A percentile compares a stretch with the other conserved stretches of the same genome.
These are phyloP conservation scores for Clitoria ternatea DNA, from an alignment of 306 rosid species.

Conservation along the genomic window DNA sequence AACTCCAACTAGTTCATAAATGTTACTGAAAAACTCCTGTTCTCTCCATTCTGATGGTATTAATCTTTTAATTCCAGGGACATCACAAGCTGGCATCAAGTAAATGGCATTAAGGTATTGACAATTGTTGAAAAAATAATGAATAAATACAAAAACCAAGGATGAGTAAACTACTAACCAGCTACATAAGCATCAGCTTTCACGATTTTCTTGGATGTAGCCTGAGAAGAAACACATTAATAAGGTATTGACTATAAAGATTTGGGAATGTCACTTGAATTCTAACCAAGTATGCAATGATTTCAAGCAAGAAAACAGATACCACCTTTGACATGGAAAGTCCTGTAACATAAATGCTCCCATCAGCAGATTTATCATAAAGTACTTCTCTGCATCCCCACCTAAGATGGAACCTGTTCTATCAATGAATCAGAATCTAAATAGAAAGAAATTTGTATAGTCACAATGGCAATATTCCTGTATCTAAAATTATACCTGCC, in stretches of 20 bases:
- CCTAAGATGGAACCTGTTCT: conserved; percentile 93
- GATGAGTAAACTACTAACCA: conserved; percentile 51
- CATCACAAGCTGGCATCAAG: conserved; percentile 86
- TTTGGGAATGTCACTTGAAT: conserved; percentile 12
- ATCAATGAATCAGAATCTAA: conserved; percentile 28
- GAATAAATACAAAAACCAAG: conserved; percentile 4
- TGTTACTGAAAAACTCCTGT: conserved; percentile 68
- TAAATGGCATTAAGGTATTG: conserved; percentile 22
- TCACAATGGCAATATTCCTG: neutral
- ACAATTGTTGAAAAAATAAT: conserved; percentile 4
- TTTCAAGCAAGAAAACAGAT: neutral
- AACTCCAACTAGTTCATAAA: conserved; percentile 86
- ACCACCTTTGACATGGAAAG: conserved; percentile 79
- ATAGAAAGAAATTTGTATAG: conserved; percentile 17
- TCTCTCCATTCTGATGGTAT: conserved; percentile 85
- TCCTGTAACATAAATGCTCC: conserved; percentile 65
- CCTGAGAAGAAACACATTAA: conserved; percentile 42
- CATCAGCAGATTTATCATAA: conserved; percentile 69
- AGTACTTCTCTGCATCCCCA: conserved; percentile 97
- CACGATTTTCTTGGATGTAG: conserved; percentile 75
- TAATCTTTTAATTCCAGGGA: conserved; percentile 94
- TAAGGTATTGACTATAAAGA: conserved; percentile 9
- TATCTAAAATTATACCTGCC: conserved; percentile 60
- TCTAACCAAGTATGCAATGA: conserved; percentile 17
- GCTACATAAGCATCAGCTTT: conserved; percentile 96